Percentiles rank a stretch among this genome's conserved stretches.
These are phyloP conservation scores for Wallacemonas sp. DNA, from an alignment of 208 protist species.

Conservation along the genomic window DNA sequence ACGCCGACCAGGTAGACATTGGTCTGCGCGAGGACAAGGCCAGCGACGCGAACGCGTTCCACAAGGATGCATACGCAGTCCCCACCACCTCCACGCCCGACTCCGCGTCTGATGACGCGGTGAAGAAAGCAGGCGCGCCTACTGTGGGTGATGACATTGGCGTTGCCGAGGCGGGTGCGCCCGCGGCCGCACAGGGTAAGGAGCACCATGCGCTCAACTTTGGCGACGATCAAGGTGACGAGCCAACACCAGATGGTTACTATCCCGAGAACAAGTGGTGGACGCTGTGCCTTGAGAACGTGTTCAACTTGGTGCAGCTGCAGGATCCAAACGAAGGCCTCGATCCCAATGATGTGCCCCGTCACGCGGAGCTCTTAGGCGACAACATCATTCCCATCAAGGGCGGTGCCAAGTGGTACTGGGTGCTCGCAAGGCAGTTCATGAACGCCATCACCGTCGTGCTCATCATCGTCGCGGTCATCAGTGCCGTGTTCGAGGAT, in stretches of 20 bases:
- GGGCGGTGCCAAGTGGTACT: constrained; percentile 62
- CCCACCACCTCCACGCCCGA: background rate
- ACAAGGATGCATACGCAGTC: background rate
- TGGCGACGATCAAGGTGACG: constrained; percentile 59
- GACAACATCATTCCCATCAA: constrained; percentile 82
- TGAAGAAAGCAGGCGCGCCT: background rate
- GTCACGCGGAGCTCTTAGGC: constrained; percentile 62
- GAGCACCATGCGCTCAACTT: constrained; percentile 39
- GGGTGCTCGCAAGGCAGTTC: constrained; percentile 73
- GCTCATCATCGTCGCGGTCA: constrained; percentile 79
- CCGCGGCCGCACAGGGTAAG: background rate
- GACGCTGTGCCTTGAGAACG: constrained; percentile 59
- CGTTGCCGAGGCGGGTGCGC: background rate
- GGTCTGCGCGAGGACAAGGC: background rate
- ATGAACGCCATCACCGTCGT: constrained; percentile 89
- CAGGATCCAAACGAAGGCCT: constrained; percentile 56
- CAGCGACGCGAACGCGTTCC: background rate
- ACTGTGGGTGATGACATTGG: constrained; percentile 1
- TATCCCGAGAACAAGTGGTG: constrained; percentile 70
- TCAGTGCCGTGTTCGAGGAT: constrained; percentile 78
- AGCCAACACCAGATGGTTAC: constrained; percentile 57
- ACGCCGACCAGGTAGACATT: constrained; percentile 4
- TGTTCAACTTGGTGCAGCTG: constrained; percentile 77
- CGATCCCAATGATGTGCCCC: constrained; percentile 39
- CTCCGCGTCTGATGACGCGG: background rate